Conservation (phyloP, 164 flowering plant genomes). For the Tetrastigma voinierianum region DNA sequence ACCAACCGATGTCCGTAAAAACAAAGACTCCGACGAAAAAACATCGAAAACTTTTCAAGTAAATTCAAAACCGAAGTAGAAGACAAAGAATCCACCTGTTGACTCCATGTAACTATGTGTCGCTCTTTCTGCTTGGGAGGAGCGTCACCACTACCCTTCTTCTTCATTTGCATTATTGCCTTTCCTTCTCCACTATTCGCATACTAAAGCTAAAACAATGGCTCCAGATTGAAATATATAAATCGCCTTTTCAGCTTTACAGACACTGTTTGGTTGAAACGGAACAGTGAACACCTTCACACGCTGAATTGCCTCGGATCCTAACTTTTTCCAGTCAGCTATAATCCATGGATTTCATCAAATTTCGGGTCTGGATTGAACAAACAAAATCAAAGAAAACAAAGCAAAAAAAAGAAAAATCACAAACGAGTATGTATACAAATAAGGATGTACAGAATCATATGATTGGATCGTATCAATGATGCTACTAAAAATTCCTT, state of each 20-base stretch:
- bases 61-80: constrained; percentile 8
- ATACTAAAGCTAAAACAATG: constrained; percentile 34
- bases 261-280: constrained; percentile 34
- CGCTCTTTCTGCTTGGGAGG: constrained; percentile 68
- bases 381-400: not conserved
- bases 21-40: not conserved
- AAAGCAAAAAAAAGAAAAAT: not conserved
- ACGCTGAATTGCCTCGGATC: constrained; percentile 37
- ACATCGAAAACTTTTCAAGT: not conserved
- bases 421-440: too few relatives aligned
- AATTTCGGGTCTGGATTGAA: not conserved
- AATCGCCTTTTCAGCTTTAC: constrained; percentile 13
- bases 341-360: not conserved
- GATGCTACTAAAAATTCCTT: too few relatives aligned
- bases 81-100: constrained; percentile 43
- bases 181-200: constrained; percentile 35
- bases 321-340: constrained; percentile 24
- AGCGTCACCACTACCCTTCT: constrained; percentile 23
- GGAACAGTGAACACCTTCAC: constrained; percentile 16
- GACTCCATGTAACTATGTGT: constrained; percentile 89
- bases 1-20: constrained; percentile 1
- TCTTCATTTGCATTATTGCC: constrained; percentile 27
- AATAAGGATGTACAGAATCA: too few relatives aligned
- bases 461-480: too few relatives aligned
- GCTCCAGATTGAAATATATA: too few relatives aligned